A percentile compares a stretch with the other conserved stretches of the same genome.
These are phyloP conservation scores for Gelatoporia subvermispora DNA, from an alignment of 768 basidiomycete genomes.

Conservation along the genomic window DNA sequence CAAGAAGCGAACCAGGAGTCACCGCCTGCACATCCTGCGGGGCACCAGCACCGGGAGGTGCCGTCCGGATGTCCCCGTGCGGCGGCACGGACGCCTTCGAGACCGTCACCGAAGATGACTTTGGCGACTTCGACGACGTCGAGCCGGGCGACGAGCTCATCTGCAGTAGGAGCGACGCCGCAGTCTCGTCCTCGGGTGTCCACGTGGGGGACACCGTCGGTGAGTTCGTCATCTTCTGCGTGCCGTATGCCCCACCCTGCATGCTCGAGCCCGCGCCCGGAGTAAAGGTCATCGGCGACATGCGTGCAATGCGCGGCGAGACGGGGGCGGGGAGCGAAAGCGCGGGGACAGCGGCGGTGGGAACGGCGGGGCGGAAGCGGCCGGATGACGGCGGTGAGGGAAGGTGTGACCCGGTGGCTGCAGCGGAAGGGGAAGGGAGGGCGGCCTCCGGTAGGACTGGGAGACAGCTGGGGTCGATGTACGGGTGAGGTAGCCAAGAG, in stretches of 20 bases:
- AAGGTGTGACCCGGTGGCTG: constrained; percentile 20
- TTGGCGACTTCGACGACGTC: constrained; percentile 36
- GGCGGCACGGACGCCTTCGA: constrained; percentile 2
- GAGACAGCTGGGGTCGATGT: constrained; percentile 24
- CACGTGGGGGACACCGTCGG: constrained; percentile 23
- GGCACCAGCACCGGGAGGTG: not conserved
- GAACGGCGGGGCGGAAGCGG: constrained; percentile 21
- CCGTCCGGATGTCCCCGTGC: not conserved
- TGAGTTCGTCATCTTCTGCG: constrained; percentile 10
- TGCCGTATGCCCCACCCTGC: constrained; percentile 2
- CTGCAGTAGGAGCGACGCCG: constrained; percentile 61
- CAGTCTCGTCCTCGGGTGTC: constrained; percentile 66
- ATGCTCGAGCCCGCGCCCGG: constrained; percentile 3
- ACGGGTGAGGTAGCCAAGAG: constrained; percentile 50
- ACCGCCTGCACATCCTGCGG: constrained; percentile 9
- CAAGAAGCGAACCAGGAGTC: constrained; percentile 21
- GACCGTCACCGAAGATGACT: constrained; percentile 16
- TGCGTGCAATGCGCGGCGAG: constrained; percentile 35
- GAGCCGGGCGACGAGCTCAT: constrained; percentile 44
- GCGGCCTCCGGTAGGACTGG: not conserved
- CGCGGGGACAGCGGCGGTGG: constrained; percentile 43
- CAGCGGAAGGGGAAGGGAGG: constrained; percentile 3
- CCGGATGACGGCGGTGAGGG: constrained; percentile 32
- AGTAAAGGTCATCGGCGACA: constrained; percentile 1
- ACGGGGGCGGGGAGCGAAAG: constrained; percentile 43